Evolutionary conservation across 805 yeast genomes (phyloP).

Genomic region (Myxozyma neglecta): DNA sequence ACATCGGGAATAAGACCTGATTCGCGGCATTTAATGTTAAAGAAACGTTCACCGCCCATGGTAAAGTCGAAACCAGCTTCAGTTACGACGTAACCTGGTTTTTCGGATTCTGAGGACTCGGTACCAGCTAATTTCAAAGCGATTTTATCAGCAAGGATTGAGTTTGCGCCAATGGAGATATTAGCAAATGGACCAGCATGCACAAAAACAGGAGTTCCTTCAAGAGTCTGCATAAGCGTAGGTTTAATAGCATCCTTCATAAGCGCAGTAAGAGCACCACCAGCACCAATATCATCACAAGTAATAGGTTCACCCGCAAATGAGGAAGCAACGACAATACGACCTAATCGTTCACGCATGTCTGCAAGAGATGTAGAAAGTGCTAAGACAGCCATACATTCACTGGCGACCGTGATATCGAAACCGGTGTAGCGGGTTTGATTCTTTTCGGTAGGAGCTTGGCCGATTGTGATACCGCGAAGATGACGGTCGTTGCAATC

Average conservation of each 20-base stretch:
- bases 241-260: constrained; percentile 93
- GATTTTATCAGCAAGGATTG: constrained; percentile 90
- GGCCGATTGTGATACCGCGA: constrained; percentile 84
- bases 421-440: constrained; percentile 83
- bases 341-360: constrained; percentile 84
- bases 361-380: constrained; percentile 74
- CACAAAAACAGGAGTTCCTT: constrained; percentile 95
- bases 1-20: constrained; percentile 86
- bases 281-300: constrained; percentile 87
- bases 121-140: constrained; percentile 89
- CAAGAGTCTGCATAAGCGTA: constrained; percentile 92
- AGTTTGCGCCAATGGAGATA: constrained; percentile 94
- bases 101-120: constrained; percentile 45
- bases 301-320: constrained; percentile 78
- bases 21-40: constrained; percentile 91
- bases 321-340: constrained; percentile 84
- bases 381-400: constrained; percentile 94
- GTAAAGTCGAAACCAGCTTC: constrained; percentile 99
- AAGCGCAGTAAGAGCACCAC: constrained; percentile 94
- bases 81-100: constrained; percentile 82
- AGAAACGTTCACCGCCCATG: constrained; percentile 97
- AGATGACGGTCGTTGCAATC: constrained; percentile 91
- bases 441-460: constrained; percentile 91
- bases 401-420: constrained; percentile 95
- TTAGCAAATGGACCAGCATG: constrained; percentile 99